A percentile compares a stretch with the other conserved stretches of the same genome.
Evolutionary conservation across 2,329 filamentous ascomycete species (phyloP).

Genomic region (Microthyrium microscopicum): DNA sequence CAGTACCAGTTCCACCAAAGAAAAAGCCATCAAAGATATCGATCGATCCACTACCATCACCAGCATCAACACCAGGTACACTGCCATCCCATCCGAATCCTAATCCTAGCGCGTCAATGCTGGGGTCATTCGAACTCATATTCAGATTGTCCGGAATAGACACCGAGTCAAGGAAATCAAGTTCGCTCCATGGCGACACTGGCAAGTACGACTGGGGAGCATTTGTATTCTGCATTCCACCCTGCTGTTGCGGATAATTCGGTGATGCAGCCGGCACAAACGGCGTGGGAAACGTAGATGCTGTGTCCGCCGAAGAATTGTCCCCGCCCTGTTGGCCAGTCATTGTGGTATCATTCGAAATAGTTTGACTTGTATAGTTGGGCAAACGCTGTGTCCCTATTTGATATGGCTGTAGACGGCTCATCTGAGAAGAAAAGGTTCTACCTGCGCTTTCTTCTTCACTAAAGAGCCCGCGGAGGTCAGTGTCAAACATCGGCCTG

Average conservation of each 20-base stretch:
- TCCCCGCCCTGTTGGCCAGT: constrained; percentile 8
- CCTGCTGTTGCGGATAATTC: constrained; percentile 10
- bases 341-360: background rate
- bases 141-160: constrained; percentile 2
- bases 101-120: no score
- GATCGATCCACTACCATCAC: constrained; percentile 21
- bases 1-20: constrained; percentile 45
- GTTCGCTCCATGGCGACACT: constrained; percentile 25
- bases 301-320: constrained; percentile 9
- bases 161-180: constrained; percentile 39
- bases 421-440: constrained; percentile 13
- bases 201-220: constrained; percentile 13
- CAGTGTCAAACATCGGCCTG: constrained; percentile 37
- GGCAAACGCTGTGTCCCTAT: constrained; percentile 1
- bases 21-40: constrained; percentile 55
- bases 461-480: constrained; percentile 22
- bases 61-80: constrained; percentile 17
- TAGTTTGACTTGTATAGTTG: background rate
- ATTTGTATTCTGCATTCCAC: constrained; percentile 12
- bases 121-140: no score
- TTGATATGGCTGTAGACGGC: background rate
- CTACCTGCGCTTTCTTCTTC: constrained; percentile 23
- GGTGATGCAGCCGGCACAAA: constrained; percentile 10
- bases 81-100: constrained; percentile 28
- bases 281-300: constrained; percentile 11